Evolutionary conservation across 768 basidiomycete genomes (phyloP), one percentile per base, ranked within the genome.

Genomic region (Boletus subcaerulescens): DNA sequence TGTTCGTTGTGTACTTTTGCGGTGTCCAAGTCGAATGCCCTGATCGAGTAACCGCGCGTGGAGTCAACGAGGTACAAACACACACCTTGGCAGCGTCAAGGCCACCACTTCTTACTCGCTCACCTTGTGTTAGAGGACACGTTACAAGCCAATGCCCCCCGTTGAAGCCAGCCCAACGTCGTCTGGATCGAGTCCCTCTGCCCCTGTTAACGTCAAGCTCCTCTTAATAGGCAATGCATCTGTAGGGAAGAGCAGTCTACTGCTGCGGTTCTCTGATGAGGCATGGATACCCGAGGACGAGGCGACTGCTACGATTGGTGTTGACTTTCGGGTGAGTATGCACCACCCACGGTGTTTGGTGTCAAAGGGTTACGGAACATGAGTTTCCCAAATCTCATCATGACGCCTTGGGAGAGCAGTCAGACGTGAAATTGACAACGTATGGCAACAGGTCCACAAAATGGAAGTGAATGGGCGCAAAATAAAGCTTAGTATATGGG

Each of bases 401-500:
- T 6, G 40, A 17, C 18, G 22, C 26, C 29, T 36, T 24, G 18
- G 15, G 7, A 31, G 24, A 9, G 15, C 9, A 24, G 24, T 5
- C 24, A 24, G 24, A 24, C 24, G 5, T 3, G 26, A 32, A 42
- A 7, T 11, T 57, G 43, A 61, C 48, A 0, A 35, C 38, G 45
- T 29, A 17, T n/a, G 33, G 26, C 9, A 56, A 48, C 69, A 89
- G 90, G 87, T 92, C 26, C 90, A 91, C 70, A 92, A 89, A 78
- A 90, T 93, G 90, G 85, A 88, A 22, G 78, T 91, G 46, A 84
- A 85, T 49, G 85, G 89, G 52, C 86, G 81, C 78, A 90, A 82
- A 65, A 89, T 92, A 60, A 98, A 98, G 74, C 76, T 99, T 17
- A 93, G 90, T 52, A 96, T 98, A 71, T 99, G 97, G 97, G 95